Evolutionary conservation across 768 basidiomycete species (phyloP).

Genomic region (Lactarius quietus): DNA sequence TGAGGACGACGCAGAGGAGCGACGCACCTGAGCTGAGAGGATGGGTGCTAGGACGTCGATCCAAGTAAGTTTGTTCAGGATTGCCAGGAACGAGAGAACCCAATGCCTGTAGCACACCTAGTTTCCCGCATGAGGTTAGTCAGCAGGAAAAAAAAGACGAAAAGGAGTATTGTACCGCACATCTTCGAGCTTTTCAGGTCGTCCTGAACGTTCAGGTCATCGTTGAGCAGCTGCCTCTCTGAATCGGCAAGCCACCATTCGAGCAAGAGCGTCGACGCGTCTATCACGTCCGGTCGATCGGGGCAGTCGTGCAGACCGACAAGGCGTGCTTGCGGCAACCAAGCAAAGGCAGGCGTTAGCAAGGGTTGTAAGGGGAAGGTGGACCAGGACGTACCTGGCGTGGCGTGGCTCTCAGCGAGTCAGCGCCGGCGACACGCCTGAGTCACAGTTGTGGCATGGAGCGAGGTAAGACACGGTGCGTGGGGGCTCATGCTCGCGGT

Average conservation of each 20-base stretch:
- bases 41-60: slow-evolving; percentile 87
- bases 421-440: slow-evolving; percentile 76
- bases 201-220: slow-evolving; percentile 92
- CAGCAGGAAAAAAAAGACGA: neutral
- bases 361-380: neutral
- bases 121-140: neutral
- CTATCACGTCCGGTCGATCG: slow-evolving; percentile 74
- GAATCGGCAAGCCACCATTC: slow-evolving; percentile 94
- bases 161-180: slow-evolving; percentile 42
- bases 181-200: slow-evolving; percentile 97
- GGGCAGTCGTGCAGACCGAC: slow-evolving; percentile 87
- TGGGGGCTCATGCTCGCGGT: too few species aligned
- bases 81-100: slow-evolving; percentile 87
- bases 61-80: slow-evolving; percentile 79
- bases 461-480: slow-evolving; percentile 68
- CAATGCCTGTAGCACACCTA: slow-evolving; percentile 98
- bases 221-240: slow-evolving; percentile 89
- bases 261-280: slow-evolving; percentile 71
- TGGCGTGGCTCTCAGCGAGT: slow-evolving; percentile 93
- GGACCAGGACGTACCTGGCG: slow-evolving; percentile 57
- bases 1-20: neutral
- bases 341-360: too few species aligned
- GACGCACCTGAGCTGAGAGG: slow-evolving; percentile 73
- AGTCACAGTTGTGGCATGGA: slow-evolving; percentile 89
- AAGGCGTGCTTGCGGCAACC: slow-evolving; percentile 48